Evolutionary conservation across 768 basidiomycete genomes (phyloP), one percentile per base, ranked within the genome.

Genomic region (Nevesoporus exiguus): DNA sequence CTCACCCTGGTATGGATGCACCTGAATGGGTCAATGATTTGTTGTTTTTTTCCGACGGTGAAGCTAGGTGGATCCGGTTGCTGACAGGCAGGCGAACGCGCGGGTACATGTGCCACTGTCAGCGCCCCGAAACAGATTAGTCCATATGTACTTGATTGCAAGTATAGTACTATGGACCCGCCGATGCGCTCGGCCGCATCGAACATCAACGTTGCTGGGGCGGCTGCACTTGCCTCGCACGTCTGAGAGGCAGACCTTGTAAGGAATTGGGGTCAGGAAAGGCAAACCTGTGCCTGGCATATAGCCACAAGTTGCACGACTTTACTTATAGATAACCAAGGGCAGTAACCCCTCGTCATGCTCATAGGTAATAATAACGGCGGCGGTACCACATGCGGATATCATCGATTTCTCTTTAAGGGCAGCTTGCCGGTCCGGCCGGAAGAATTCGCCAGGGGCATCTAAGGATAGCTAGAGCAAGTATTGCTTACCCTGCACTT

Each of bases 281-380:
- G 59, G 52, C 33, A 55, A 34, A 22, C 45, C 11, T 30, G 64
- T 65, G 54, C 63, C 63, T 64, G 53, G 21, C 37, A 48, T 53
- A 25, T 47, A 46, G 43, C 54, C 56, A 45, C 53, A 54, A 58
- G 52, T 56, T 47, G 37, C 47, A 31, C 33, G 37, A 24, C 41
- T n/a, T n/a, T 15, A 49, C 40, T 19, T 49, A 57, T 53, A 43
- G 51, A 49, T 52, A 54, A 47, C 51, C 48, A 56, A 48, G 56
- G 31, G 51, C 41, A 31, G 47, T 19, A 59, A 52, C 52, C 52
- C 50, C 52, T 39, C 27, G 49, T 54, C 47, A 57, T 39, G 54
- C 13, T 52, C 50, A 33, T 40, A 34, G 29, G 51, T 47, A 53
- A 45, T 47, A 53, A 45, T 49, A 55, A 57, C 51, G 61, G 55